Percentiles rank a stretch among this genome's conserved stretches.
These are phyloP conservation scores for Gracilaria caudata DNA, from an alignment of 23 red algal genomes.

Conservation along the genomic window DNA sequence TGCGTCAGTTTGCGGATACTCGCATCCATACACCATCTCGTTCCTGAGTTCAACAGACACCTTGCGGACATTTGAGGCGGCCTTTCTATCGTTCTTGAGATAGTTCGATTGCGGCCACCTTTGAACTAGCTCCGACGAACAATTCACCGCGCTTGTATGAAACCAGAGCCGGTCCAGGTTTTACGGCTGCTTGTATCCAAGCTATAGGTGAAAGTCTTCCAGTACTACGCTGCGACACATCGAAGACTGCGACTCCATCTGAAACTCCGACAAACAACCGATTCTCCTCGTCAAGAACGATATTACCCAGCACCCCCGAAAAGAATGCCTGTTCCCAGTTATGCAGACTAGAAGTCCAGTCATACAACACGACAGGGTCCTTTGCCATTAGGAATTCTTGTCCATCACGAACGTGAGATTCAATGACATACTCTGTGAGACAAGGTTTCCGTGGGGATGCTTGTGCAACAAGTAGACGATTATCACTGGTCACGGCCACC, in stretches of 20 bases:
- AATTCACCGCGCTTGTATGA: constrained; percentile 5
- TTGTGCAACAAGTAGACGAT: not conserved
- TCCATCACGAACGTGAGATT: not conserved
- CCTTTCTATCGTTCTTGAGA: not conserved
- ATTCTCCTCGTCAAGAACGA: constrained; percentile 23
- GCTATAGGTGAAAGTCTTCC: not conserved
- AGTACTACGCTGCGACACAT: not conserved
- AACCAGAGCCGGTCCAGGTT: not conserved
- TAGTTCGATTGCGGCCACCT: not conserved
- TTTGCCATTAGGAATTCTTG: not conserved
- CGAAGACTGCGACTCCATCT: constrained; percentile 23
- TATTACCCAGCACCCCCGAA: not conserved
- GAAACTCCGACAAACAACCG: constrained; percentile 4
- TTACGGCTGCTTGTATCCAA: not conserved
- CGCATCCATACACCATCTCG: constrained; percentile 11
- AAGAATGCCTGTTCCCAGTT: constrained; percentile 5
- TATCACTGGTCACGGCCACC: not conserved
- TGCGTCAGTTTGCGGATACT: not conserved
- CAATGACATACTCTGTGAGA: constrained; percentile 4
- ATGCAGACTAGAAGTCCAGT: constrained; percentile 18
- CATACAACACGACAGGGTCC: constrained; percentile 17
- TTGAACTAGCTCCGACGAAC: constrained; percentile 9
- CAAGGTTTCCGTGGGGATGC: constrained; percentile 18
- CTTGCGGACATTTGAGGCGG: not conserved
- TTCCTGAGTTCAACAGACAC: not conserved